Base-by-base conservation (phyloP, 2,329 filamentous ascomycete species). In the Botrytis deweyae region DNA sequence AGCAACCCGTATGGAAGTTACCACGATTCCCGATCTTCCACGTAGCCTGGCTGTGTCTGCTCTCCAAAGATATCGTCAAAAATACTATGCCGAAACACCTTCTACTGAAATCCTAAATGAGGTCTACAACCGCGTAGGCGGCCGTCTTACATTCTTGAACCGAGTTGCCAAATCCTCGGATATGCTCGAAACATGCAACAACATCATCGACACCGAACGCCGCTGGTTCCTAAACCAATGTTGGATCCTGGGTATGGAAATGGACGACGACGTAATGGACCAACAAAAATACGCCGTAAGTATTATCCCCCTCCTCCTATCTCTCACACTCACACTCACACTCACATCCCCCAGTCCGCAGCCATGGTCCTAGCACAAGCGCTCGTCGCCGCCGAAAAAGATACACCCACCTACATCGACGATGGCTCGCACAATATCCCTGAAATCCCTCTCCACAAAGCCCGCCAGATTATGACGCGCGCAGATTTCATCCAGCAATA, bases 241-340 rank as follows among this genome's bases (percentile, higher is more conserved):
- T 81, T 92, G 92, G 85, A 92, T 94, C 72, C 86, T 95, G 1
- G 92, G 92, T 29, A 85, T 84, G 75, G 90, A 91, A 76, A 94
- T 92, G 91, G 96, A 98, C 78, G 96, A 98, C 83, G 96, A 99
- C 81, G 96, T 98, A 78, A 98, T 98, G 91, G 94, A 98, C 80
- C 93, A 98, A 82, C 94, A 98, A 81, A 98, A 98, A 82, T 98
- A 94, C 86, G 93, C 95, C 64, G 92, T 94, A 85, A 84, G 91
- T 88, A 46, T 58, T 8, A 25, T 12, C n/a, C 38, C 22, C 12
- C 10, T 9, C 74, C 10, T 22, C 38, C 52, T n/a, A 1, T 29
- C 65, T 25, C 65, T 42, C 62, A 12, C n/a, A 58, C 36, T 18
- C 33, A 29, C 38, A 69, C 55, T 74, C 73, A 73, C 38, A 69